Conservation (phyloP, 768 basidiomycete species). For the Pisolithus tinctorius region DNA sequence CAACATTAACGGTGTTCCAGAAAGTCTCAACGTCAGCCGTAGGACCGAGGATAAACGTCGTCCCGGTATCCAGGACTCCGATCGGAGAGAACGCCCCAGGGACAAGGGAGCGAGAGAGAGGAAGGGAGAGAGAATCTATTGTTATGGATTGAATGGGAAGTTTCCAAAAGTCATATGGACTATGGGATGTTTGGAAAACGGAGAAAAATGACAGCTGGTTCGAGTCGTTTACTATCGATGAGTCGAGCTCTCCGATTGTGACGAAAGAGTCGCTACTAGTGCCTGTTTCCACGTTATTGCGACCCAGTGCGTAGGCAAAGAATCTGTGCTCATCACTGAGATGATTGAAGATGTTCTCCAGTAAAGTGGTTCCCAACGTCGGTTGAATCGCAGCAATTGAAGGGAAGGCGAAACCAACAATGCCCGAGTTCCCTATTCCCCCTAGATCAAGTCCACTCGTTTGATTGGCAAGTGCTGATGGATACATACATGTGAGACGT, state of each 20-base stretch:
- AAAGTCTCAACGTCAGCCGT: slow-evolving; percentile 45
- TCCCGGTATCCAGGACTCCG: slow-evolving; percentile 60
- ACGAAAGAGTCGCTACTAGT: slow-evolving; percentile 35
- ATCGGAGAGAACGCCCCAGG: slow-evolving; percentile 36
- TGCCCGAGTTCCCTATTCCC: slow-evolving; percentile 45
- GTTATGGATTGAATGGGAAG: slow-evolving; percentile 40
- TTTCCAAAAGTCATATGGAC: slow-evolving; percentile 53
- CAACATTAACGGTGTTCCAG: slow-evolving; percentile 40
- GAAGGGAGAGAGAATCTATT: slow-evolving; percentile 35
- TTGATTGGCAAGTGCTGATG: slow-evolving; percentile 38
- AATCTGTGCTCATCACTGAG: slow-evolving; percentile 35
- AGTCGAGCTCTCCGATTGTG: slow-evolving; percentile 46
- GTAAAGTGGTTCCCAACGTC: slow-evolving; percentile 37
- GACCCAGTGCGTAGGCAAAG: slow-evolving; percentile 47
- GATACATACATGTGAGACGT: background rate
- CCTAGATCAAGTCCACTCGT: slow-evolving; percentile 39
- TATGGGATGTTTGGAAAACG: slow-evolving; percentile 31
- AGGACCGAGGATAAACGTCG: slow-evolving; percentile 51
- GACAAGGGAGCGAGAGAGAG: slow-evolving; percentile 40
- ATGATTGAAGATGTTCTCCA: slow-evolving; percentile 41
- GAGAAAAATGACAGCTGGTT: slow-evolving; percentile 30
- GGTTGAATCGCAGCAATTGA: slow-evolving; percentile 39
- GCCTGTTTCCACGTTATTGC: slow-evolving; percentile 16
- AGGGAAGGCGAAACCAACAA: slow-evolving; percentile 49
- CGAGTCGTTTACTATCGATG: slow-evolving; percentile 24